Base-by-base conservation (phyloP, 768 basidiomycete species). In the Lepiota brunneoincarnata region DNA sequence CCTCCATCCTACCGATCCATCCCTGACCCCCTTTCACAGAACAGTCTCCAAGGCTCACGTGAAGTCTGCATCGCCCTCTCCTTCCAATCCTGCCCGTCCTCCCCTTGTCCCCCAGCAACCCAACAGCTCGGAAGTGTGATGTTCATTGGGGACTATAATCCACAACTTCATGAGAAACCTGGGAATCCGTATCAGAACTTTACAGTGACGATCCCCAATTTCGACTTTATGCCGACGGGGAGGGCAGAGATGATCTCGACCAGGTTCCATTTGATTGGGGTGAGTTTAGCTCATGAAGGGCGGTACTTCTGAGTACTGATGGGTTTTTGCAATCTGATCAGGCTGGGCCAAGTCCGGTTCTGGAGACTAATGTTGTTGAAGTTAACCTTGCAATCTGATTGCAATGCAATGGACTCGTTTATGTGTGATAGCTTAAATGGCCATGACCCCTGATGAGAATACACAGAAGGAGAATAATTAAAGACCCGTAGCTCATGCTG, bases 261-360 rank as follows among this genome's bases (percentile, higher is more conserved):
- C 38, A 64, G 69, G 17, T 67, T 70, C 39, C 69, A 70, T 58
- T 58, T 69, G 51, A 68, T 72, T 51, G 68, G 69, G 39, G 69
- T 72, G 58, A 18, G 63, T 56, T 14, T 14, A 23, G 36, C 35
- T 21, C 52, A 18, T 14, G 26, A 55, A n/a, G 28, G 6, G 10
- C 5, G 34, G 24, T n/a, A 9, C 12, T 31, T 15, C 6, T 12
- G 45, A n/a, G n/a, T 47, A 14, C 17, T 47, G 31, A 31, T 34
- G 42, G 18, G 34, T 28, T 17, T 18, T 11, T 38, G 17, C 11
- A 38, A n/a, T 26, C 24, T 31, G 26, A 15, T 21, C 36, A 70
- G 69, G 67, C 64, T 21, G 69, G 66, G 6, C 69, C 67, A 6
- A 51, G 61, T 39, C 57, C 65, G 18, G 47, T 58, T 15, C 58